Evolutionary conservation across 129 eudicot species (phyloP), one percentile per base, ranked within the genome.

Genomic region (Lactuca sativa): DNA sequence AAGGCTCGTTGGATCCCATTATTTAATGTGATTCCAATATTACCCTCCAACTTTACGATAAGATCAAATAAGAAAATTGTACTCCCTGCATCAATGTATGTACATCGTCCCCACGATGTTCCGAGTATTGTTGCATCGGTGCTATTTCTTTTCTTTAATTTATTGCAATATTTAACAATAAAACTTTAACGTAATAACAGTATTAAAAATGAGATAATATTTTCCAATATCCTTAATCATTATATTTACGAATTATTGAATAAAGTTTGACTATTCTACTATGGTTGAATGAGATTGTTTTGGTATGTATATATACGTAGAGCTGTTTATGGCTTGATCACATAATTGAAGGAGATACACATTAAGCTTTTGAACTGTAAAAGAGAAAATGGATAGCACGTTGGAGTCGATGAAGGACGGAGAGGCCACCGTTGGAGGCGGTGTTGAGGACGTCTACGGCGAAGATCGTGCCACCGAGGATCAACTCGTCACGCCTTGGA

Each of bases 401-500:
- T 44, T 83, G 71, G 81, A 72, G 87, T 77, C 66, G 38, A 48
- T 59, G 63, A 83, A 80, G 70, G 79, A 78, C 9, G 83, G 80
- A 4, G 84, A 59, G 67, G 36, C 79, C 61, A 73, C 81, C 6
- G 84, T 80, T 2, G 86, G 79, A 7, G 96, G 96, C 14, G 96
- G 96, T 44, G 96, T 86, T 52, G 92, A 82, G 58, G 92, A 89
- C 53, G 82, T 89, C 13, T 89, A 89, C 77, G 92, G 92, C 17
- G 96, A 89, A 67, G 96, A 89, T 80, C 82, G 84, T 56, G 96
- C 96, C 60, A 79, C 86, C 40, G 96, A 89, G 73, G 96, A 89
- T 48, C 90, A 84, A 41, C 83, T 84, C 49, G 82, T 86, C 64
- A 89, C 96, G 16, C 96, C 96, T 12, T 89, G 96, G 96, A 80